Conservation (phyloP, 176 grass and related monocot genomes). For the Oryza officinalis region DNA sequence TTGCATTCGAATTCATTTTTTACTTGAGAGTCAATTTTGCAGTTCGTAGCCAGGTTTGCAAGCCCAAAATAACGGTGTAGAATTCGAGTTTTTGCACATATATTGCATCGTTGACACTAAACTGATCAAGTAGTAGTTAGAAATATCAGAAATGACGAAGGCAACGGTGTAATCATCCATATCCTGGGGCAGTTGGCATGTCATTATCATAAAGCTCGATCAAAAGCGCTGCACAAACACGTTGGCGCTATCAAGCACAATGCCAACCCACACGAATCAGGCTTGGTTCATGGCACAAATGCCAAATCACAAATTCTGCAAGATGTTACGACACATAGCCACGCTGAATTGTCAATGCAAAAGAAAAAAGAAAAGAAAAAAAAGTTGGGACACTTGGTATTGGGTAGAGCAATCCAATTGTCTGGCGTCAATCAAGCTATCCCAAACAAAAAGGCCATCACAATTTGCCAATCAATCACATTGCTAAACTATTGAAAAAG, state of each 20-base stretch:
- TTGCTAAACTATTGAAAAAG: background rate
- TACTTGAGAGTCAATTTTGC: background rate
- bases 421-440: conserved; percentile 17
- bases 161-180: background rate
- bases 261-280: background rate
- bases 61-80: background rate
- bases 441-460: background rate
- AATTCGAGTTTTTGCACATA: background rate
- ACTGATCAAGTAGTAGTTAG: background rate
- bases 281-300: conserved; percentile 10
- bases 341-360: background rate
- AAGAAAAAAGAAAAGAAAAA: background rate
- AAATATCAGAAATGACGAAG: background rate
- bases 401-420: conserved; percentile 20
- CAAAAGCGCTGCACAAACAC: conserved; percentile 13
- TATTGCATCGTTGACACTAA: background rate
- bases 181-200: background rate
- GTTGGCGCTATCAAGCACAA: background rate
- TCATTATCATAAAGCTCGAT: conserved; percentile 35
- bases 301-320: background rate
- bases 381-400: background rate
- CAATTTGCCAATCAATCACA: conserved; percentile 23
- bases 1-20: background rate
- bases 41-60: background rate
- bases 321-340: background rate